phyloP scores from a whole-genome alignment of 225 moss, liverwort and hornwort species.

The Bryoerythrophyllum caledonicum region DNA sequence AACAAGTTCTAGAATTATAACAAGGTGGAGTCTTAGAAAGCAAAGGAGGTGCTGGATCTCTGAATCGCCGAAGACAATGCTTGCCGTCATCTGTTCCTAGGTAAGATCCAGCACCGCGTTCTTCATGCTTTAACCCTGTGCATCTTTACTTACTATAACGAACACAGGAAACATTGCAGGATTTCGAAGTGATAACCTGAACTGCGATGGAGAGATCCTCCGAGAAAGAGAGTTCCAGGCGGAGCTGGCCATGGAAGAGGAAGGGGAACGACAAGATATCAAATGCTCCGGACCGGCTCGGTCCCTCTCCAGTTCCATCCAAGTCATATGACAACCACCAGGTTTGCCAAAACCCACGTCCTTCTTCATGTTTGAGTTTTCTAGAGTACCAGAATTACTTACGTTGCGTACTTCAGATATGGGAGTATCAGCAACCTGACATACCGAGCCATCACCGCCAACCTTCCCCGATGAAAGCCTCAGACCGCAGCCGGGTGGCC shows the following conservation, averaged over 20 bases:
- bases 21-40: conserved; percentile 7
- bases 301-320: conserved; percentile 43
- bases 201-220: conserved; percentile 44
- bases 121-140: not conserved
- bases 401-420: conserved; percentile 35
- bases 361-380: not conserved
- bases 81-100: conserved; percentile 11
- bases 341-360: conserved; percentile 23
- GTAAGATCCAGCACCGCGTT: not conserved
- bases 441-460: conserved; percentile 40
- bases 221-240: conserved; percentile 56
- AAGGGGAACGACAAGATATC: conserved; percentile 59
- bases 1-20: not conserved
- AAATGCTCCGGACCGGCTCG: conserved; percentile 42
- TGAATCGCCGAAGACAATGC: conserved; percentile 10
- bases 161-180: conserved; percentile 17
- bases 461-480: conserved; percentile 40
- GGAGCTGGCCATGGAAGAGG: conserved; percentile 64
- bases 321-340: conserved; percentile 58
- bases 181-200: conserved; percentile 7
- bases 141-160: not conserved
- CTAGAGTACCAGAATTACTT: not conserved
- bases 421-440: conserved; percentile 53
- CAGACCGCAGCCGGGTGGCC: conserved; percentile 32
- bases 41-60: conserved; percentile 7